These are phyloP conservation scores for Solanum piurae DNA, from an alignment of 257 asterid genomes.

Conservation along the genomic window DNA sequence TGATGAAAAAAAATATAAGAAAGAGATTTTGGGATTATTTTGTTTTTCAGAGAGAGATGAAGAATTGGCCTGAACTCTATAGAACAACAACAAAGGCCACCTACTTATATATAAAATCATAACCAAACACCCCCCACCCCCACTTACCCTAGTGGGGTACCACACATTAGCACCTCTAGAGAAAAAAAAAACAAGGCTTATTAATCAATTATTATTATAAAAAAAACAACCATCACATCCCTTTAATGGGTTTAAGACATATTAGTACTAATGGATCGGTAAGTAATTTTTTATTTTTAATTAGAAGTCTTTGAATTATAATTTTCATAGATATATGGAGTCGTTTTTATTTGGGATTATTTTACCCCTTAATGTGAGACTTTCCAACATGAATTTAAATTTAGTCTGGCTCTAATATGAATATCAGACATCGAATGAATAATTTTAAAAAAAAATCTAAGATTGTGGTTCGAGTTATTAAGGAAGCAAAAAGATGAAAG, in stretches of 20 bases:
- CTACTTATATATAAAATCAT: slow-evolving; percentile 12
- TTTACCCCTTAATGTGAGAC: too few species aligned
- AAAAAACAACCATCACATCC: not conserved
- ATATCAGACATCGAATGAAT: too few species aligned
- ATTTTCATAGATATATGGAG: too few species aligned
- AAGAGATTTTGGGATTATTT: not conserved
- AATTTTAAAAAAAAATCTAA: too few species aligned
- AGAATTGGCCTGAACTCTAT: not conserved
- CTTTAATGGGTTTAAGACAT: not conserved
- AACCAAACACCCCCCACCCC: not conserved
- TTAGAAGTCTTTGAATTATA: too few species aligned
- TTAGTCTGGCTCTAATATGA: fast-evolving
- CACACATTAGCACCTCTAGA: not conserved
- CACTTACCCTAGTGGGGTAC: not conserved
- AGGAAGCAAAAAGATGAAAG: not conserved
- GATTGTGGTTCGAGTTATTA: not conserved
- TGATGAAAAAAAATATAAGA: not conserved
- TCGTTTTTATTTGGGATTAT: too few species aligned
- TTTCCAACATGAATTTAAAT: fast-evolving
- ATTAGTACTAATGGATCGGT: too few species aligned
- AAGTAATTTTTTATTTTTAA: too few species aligned
- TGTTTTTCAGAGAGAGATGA: not conserved
- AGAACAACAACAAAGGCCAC: not conserved
- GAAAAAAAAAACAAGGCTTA: slow-evolving; percentile 7
- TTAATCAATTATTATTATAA: not conserved